phyloP scores from a whole-genome alignment of 306 rosid genomes.

The Abrus precatorius region DNA sequence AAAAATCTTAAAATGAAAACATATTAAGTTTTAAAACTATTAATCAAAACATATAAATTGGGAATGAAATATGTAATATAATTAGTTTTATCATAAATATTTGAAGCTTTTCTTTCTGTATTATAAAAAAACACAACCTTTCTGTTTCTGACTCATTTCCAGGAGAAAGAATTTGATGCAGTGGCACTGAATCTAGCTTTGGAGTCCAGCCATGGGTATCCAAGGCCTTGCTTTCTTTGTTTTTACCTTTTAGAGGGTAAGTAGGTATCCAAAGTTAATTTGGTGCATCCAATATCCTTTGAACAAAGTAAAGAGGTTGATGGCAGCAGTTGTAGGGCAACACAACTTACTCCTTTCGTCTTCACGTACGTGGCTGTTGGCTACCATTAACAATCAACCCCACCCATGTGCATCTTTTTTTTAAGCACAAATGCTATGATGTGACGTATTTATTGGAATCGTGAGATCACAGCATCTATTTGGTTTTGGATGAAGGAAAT shows the following conservation, averaged over 20 bases:
- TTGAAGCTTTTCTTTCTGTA: no score
- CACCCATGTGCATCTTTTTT: conserved; percentile 63
- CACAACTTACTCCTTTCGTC: neutral
- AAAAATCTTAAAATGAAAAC: neutral
- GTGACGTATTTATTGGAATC: conserved; percentile 43
- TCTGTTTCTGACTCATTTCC: neutral
- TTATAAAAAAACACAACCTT: neutral
- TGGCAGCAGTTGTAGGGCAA: conserved; percentile 37
- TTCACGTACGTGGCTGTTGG: conserved; percentile 37
- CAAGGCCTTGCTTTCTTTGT: conserved; percentile 9
- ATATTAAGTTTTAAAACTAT: neutral
- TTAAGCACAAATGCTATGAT: conserved; percentile 47
- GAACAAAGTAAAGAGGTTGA: conserved; percentile 33
- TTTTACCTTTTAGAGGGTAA: neutral
- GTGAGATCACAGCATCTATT: neutral
- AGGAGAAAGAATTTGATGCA: neutral
- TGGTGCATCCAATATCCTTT: neutral
- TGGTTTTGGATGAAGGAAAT: neutral
- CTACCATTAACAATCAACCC: conserved; percentile 57
- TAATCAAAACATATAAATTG: no score
- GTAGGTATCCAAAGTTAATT: conserved; percentile 40
- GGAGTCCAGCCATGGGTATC: conserved; percentile 9
- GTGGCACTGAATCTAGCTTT: neutral
- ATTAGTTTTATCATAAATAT: no score
- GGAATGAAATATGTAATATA: no score